Evolutionary conservation across 169 alveolate species (phyloP).

Genomic region (Plasmodium inui): DNA sequence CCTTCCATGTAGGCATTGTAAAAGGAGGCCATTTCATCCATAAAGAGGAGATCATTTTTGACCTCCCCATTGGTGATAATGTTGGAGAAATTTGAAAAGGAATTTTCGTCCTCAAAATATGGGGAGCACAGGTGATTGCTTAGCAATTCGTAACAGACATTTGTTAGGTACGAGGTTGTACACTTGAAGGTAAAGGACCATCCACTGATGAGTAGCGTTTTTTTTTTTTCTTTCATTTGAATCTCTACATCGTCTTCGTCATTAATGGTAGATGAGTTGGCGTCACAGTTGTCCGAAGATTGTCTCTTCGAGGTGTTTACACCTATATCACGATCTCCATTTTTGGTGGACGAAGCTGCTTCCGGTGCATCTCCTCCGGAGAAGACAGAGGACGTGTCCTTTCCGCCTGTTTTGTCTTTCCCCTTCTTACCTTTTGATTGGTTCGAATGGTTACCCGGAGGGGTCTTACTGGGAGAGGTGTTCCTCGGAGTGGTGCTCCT

Average conservation of each 20-base stretch:
- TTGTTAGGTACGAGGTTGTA: constrained; percentile 16
- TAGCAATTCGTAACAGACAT: constrained; percentile 53
- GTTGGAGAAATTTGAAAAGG: constrained; percentile 41
- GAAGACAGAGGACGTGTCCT: neutral
- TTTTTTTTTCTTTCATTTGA: constrained; percentile 72
- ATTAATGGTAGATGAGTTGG: neutral
- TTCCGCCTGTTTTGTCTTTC: neutral
- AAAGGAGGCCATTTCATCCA: constrained; percentile 17
- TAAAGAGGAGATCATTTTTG: constrained; percentile 33
- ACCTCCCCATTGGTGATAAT: constrained; percentile 56
- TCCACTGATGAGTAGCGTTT: constrained; percentile 48
- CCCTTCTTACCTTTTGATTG: neutral
- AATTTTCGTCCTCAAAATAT: constrained; percentile 49
- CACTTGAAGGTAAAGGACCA: constrained; percentile 75
- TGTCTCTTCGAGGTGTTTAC: neutral
- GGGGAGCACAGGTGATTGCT: constrained; percentile 46
- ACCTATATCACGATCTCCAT: neutral
- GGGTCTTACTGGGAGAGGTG: too few relatives aligned
- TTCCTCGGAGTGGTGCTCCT: neutral
- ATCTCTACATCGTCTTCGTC: constrained; percentile 41
- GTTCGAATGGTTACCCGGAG: neutral
- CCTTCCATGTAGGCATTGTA: constrained; percentile 10
- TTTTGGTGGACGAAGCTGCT: neutral
- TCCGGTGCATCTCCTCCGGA: neutral
- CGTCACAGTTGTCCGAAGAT: neutral